Percentiles rank a stretch among this genome's conserved stretches.
phyloP scores from a whole-genome alignment of 2,329 filamentous ascomycete genomes.

The Colletotrichum gigasporum region DNA sequence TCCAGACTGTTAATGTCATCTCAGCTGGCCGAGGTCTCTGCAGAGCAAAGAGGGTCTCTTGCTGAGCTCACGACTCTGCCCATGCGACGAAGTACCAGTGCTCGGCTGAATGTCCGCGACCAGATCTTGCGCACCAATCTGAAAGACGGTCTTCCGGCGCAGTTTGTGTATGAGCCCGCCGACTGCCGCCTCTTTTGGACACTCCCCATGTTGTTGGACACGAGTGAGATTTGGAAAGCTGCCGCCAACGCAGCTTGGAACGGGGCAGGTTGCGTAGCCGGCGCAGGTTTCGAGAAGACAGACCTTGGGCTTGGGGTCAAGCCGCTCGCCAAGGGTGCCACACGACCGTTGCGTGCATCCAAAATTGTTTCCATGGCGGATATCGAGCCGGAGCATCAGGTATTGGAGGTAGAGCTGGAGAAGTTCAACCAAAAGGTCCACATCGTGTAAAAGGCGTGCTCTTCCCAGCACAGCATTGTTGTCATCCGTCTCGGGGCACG shows the following conservation, averaged over 20 bases:
- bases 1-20: not conserved
- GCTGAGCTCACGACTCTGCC: slow-evolving; percentile 43
- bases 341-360: not conserved
- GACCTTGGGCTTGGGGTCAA: not conserved
- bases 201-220: slow-evolving; percentile 54
- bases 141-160: slow-evolving; percentile 52
- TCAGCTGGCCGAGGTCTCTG: slow-evolving; percentile 36
- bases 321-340: not conserved
- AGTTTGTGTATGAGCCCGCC: slow-evolving; percentile 57
- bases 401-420: not conserved
- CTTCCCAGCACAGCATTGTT: too few relatives aligned
- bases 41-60: slow-evolving; percentile 39
- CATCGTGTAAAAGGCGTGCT: not conserved
- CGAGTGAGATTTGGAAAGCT: slow-evolving; percentile 56
- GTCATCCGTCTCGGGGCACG: too few relatives aligned
- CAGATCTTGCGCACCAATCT: slow-evolving; percentile 46
- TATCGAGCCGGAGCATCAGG: not conserved
- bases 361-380: not conserved
- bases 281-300: not conserved
- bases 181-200: slow-evolving; percentile 64
- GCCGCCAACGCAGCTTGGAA: slow-evolving; percentile 50
- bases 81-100: slow-evolving; percentile 41
- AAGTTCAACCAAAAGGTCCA: slow-evolving; percentile 17
- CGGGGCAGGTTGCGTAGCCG: slow-evolving; percentile 46
- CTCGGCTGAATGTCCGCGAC: slow-evolving; percentile 49